phyloP scores from a whole-genome alignment of 805 yeast species.

The Priceomyces fermenticarens region DNA sequence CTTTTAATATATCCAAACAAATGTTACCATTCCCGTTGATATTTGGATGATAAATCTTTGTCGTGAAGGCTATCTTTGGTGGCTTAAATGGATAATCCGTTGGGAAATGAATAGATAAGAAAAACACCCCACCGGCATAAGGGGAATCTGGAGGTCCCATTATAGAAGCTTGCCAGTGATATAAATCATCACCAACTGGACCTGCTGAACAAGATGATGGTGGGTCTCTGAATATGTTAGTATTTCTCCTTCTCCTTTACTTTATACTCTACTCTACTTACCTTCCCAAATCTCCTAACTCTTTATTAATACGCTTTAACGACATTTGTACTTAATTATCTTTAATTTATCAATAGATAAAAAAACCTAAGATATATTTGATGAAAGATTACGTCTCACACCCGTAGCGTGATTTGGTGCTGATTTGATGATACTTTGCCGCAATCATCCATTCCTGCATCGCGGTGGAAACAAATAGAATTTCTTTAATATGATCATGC shows the following conservation, averaged over 20 bases:
- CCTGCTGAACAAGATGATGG: conserved; percentile 99
- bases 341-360: too few relatives aligned
- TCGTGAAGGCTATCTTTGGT: conserved; percentile 84
- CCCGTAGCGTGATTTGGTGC: conserved; percentile 2
- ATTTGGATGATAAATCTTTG: conserved; percentile 96
- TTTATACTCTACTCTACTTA: conserved; percentile 46
- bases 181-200: conserved; percentile 95
- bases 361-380: neutral
- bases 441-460: neutral
- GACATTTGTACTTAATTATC: conserved; percentile 53
- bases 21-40: conserved; percentile 94
- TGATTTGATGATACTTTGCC: conserved; percentile 3
- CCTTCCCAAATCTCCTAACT: conserved; percentile 92
- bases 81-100: conserved; percentile 99
- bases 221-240: conserved; percentile 68
- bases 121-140: conserved; percentile 88
- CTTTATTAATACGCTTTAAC: conserved; percentile 92
- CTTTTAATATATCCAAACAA: conserved; percentile 94
- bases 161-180: conserved; percentile 99
- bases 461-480: too few relatives aligned
- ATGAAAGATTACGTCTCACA: too few relatives aligned
- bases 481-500: too few relatives aligned
- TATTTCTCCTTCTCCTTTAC: neutral
- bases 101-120: conserved; percentile 95
- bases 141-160: conserved; percentile 98